Conservation (phyloP, 148 eudicot species). For the Diospyros kaki region DNA sequence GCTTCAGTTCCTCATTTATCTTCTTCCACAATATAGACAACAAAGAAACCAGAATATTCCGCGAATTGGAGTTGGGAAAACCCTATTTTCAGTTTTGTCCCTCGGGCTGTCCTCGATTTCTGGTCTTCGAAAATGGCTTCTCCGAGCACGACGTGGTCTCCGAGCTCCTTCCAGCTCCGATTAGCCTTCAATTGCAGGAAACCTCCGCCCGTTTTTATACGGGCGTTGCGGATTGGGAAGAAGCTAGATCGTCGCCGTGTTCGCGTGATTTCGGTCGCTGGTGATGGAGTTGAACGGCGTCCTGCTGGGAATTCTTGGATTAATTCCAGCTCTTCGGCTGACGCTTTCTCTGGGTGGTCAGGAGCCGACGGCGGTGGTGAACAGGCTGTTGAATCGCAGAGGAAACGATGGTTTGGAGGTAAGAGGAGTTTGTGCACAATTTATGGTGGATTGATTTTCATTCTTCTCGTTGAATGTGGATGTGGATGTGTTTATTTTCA, state of each 20-base stretch:
- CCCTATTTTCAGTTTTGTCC: background rate
- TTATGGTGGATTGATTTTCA: background rate
- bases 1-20: background rate
- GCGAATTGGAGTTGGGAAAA: background rate
- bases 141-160: conserved; percentile 45
- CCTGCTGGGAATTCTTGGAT: conserved; percentile 30
- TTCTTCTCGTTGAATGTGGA: background rate
- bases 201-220: conserved; percentile 20
- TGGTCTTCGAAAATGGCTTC: conserved; percentile 25
- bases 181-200: conserved; percentile 48
- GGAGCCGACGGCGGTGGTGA: conserved; percentile 29
- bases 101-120: background rate
- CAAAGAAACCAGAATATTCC: background rate
- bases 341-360: conserved; percentile 59
- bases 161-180: conserved; percentile 63
- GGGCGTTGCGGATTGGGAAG: conserved; percentile 25
- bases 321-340: conserved; percentile 28
- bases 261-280: conserved; percentile 25
- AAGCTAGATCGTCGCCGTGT: conserved; percentile 20
- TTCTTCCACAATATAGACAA: background rate
- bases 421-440: conserved; percentile 12
- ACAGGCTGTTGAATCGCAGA: conserved; percentile 26
- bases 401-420: conserved; percentile 54
- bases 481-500: background rate
- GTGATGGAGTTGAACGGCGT: conserved; percentile 18